These are phyloP conservation scores for Dianthus caryophyllus DNA, from an alignment of 148 eudicot genomes.

Conservation along the genomic window DNA sequence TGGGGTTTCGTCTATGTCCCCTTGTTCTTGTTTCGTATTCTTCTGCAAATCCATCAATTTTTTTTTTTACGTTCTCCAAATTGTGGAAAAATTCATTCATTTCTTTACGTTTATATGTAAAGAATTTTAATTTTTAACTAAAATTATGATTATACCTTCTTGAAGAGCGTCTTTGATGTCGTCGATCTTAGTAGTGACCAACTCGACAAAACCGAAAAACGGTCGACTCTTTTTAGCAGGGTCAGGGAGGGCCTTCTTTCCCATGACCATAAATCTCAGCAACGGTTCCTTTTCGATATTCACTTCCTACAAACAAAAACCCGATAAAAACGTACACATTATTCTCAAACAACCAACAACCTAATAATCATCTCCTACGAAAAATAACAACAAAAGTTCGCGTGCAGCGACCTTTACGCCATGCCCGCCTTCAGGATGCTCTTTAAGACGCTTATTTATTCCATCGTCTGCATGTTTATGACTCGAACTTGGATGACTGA, in stretches of 20 bases:
- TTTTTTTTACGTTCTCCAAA: too few species aligned
- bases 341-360: neutral
- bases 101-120: too few species aligned
- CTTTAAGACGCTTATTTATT: slow-evolving; percentile 11
- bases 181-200: slow-evolving; percentile 54
- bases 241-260: slow-evolving; percentile 61
- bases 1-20: slow-evolving; percentile 50
- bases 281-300: slow-evolving; percentile 47
- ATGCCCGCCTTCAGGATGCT: slow-evolving; percentile 37
- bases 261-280: slow-evolving; percentile 53
- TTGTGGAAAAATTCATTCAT: too few species aligned
- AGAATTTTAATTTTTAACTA: too few species aligned
- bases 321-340: neutral
- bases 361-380: too few species aligned
- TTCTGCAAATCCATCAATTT: too few species aligned
- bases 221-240: slow-evolving; percentile 43
- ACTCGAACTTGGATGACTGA: slow-evolving; percentile 7
- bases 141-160: slow-evolving; percentile 45
- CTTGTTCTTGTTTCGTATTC: slow-evolving; percentile 65
- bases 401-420: slow-evolving; percentile 27
- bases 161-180: slow-evolving; percentile 46
- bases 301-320: slow-evolving; percentile 33
- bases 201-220: slow-evolving; percentile 68
- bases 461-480: slow-evolving; percentile 12
- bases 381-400: neutral